Conservation (phyloP, 176 grass and related monocot species). For the Phragmites australis region DNA sequence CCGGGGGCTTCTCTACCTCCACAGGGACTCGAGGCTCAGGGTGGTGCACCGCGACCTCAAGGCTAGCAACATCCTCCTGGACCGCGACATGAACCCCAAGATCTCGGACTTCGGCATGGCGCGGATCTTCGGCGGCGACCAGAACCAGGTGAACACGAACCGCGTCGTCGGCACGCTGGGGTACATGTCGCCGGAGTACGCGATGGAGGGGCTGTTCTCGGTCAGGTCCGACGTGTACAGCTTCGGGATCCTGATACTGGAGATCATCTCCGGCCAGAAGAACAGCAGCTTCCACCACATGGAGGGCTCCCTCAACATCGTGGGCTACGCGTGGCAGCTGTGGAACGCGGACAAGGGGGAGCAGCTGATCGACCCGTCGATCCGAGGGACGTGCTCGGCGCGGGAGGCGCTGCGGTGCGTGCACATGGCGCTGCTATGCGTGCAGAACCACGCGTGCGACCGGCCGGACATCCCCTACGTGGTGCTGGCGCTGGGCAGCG, state of each 20-base stretch:
- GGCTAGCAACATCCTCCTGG: slow-evolving; percentile 73
- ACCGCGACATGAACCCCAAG: slow-evolving; percentile 65
- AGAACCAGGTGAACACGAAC: slow-evolving; percentile 65
- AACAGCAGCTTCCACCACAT: slow-evolving; percentile 58
- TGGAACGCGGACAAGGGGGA: slow-evolving; percentile 55
- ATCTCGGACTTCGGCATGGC: slow-evolving; percentile 82
- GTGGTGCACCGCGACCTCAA: slow-evolving; percentile 70
- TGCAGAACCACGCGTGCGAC: slow-evolving; percentile 78
- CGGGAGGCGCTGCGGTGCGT: slow-evolving; percentile 51
- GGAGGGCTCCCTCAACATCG: slow-evolving; percentile 49
- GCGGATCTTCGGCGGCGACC: slow-evolving; percentile 59
- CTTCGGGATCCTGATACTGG: slow-evolving; percentile 65
- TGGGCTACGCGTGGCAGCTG: slow-evolving; percentile 72
- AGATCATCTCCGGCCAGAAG: slow-evolving; percentile 57
- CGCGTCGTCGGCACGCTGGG: slow-evolving; percentile 69
- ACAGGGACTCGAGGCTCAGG: slow-evolving; percentile 61
- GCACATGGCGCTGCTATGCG: slow-evolving; percentile 70
- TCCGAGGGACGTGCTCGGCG: slow-evolving; percentile 32
- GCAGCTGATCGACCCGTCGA: slow-evolving; percentile 59
- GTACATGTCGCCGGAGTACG: slow-evolving; percentile 79
- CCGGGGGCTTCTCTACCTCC: slow-evolving; percentile 61
- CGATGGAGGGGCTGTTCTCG: slow-evolving; percentile 70
- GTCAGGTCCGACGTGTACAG: slow-evolving; percentile 71
- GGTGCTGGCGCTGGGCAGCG: slow-evolving; percentile 55
- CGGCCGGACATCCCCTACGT: slow-evolving; percentile 65